Evolutionary conservation across 179 eudicot genomes (phyloP), one percentile per base, ranked within the genome.

Genomic region (Silene vulgaris): DNA sequence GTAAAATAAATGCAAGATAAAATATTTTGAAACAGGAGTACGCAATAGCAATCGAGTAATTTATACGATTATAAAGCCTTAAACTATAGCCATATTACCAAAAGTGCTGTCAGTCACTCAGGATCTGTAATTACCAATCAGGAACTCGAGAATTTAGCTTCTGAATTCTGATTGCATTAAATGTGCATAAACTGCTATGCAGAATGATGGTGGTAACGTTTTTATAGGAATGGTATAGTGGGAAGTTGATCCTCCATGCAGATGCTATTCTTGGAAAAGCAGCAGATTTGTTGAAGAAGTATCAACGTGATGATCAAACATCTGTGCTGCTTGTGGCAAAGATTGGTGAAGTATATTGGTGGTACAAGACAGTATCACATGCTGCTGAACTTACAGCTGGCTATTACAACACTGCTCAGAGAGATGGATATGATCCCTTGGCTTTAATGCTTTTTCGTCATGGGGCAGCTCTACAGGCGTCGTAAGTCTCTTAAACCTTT

Each of bases 301-400:
- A 86, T 83, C 89, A 86, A 71, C 76, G 83, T 48, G 71, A 83
- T 57, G 83, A 78, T 71, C 79, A 79, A 75, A 71, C 73, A 74
- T 78, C 88, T 50, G 82, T 88, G 65, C 80, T 86, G 37, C 80
- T 88, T 23, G 91, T 88, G 81, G 91, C 86, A 57, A 88, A 88
- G 75, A 83, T 88, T 69, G 89, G 87, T 73, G 67, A 79, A 54
- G 76, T 88, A 74, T 86, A 86, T 83, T 88, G 91, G 91, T 86
- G 89, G 89, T 88, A 84, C 79, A 82, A 75, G 74, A 83, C 91
- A 43, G 61, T 73, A 8, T 82, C 91, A 40, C 90, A 88, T 74
- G 84, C 91, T 62, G 89, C 91, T 56, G 91, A 88, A 82, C 88
- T 88, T 48, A 88, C 91, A 65, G 89, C 91, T 77, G 89, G 91